Base-by-base conservation (phyloP, 305 asterid genomes). In the Ajuga reptans region DNA sequence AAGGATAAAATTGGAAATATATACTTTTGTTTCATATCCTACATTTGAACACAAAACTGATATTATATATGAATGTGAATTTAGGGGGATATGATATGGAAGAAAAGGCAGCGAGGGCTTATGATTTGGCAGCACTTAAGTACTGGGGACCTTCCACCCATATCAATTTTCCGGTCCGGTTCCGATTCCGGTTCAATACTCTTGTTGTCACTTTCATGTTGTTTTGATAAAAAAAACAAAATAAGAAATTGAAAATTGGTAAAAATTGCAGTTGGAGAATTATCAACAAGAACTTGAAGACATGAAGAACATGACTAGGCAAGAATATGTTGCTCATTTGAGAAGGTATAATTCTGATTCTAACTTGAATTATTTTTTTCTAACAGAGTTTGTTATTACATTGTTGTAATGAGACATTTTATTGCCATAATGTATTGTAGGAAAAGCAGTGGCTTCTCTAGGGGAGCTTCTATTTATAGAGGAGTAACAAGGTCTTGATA, bases 11-110 rank as follows among this genome's bases (percentile, higher is more conserved):
- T 21, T 1, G 2, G 27, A 21, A 21, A 2, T 21, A 21, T 21
- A 21, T 0, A 21, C 1, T 9, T 61, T 53, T n/a, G 16, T 58
- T 49, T 54, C 18, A 0, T n/a, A 9, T 5, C 18, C 18, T 18
- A 5, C 9, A 11, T 51, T 55, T 46, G 53, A 15, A 18, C 7
- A 11, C 8, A 29, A n/a, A 53, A 24, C 33, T 72, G 64, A 72
- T 70, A n/a, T n/a, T n/a, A n/a, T n/a, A n/a, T 15, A 34, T 31
- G 64, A 73, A 46, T 52, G 52, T 3, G 1, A 14, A 64, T 59
- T 68, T 79, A 91, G 99, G 99, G 69, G 99, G 99, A 0, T 94
- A 94, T 86, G 99, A 94, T 79, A 87, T 86, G 91, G 99, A 94
- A 79, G 97, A 89, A 29, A 94, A 91, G 75, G 99, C 99, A 27